Evolutionary conservation across 306 rosid species (phyloP).

Genomic region (Arachis hypogaea): DNA sequence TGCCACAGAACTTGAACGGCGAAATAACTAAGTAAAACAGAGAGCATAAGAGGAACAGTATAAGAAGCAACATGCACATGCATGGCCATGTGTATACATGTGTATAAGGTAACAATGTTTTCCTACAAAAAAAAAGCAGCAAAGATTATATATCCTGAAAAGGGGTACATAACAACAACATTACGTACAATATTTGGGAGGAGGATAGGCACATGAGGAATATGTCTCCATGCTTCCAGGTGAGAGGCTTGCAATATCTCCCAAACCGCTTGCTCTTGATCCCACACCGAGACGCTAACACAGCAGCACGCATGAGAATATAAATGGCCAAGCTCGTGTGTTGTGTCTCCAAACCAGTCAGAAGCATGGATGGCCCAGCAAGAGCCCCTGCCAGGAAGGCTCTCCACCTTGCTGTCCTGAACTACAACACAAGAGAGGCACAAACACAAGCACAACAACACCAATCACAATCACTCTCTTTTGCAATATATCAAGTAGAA

Average conservation of each 20-base stretch:
- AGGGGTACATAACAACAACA: not conserved
- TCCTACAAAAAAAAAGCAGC: not conserved
- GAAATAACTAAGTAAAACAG: not conserved
- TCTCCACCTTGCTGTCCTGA: slow-evolving; percentile 97
- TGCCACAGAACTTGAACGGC: slow-evolving; percentile 22
- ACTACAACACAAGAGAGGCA: slow-evolving; percentile 42
- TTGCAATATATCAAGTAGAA: no score
- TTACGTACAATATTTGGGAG: slow-evolving; percentile 86
- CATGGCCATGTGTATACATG: not conserved
- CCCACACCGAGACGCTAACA: slow-evolving; percentile 91
- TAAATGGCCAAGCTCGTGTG: slow-evolving; percentile 92
- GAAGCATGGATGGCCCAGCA: slow-evolving; percentile 93
- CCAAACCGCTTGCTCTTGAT: slow-evolving; percentile 93
- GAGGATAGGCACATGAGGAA: slow-evolving; percentile 98
- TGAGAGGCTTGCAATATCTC: slow-evolving; percentile 83
- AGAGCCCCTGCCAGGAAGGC: slow-evolving; percentile 91
- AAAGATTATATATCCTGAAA: not conserved
- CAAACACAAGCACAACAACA: slow-evolving; percentile 34
- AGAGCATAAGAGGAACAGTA: not conserved
- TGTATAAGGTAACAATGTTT: not conserved
- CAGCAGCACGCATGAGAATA: slow-evolving; percentile 93
- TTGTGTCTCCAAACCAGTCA: slow-evolving; percentile 80
- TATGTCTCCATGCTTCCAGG: slow-evolving; percentile 95
- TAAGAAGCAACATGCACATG: not conserved
- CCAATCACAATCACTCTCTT: slow-evolving; percentile 34